Evolutionary conservation across 2,329 filamentous ascomycete species (phyloP).

Genomic region (Diaporthe australafricana): DNA sequence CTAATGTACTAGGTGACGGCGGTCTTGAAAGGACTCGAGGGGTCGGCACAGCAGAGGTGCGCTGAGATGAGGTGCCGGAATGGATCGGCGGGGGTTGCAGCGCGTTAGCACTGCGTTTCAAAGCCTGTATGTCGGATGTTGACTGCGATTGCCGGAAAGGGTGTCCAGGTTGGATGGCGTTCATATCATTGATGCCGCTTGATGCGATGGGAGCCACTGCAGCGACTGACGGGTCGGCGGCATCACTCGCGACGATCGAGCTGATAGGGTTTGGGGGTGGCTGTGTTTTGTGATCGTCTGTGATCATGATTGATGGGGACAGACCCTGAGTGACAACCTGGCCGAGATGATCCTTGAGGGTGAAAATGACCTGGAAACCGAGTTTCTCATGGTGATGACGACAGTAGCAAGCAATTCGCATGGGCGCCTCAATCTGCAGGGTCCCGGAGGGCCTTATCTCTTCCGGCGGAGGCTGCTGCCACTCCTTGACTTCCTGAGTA

Average conservation of each 20-base stretch:
- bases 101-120: constrained; percentile 55
- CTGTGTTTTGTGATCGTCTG: constrained; percentile 96
- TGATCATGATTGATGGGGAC: constrained; percentile 93
- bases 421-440: constrained; percentile 85
- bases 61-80: constrained; percentile 41
- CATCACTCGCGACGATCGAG: constrained; percentile 21
- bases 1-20: constrained; percentile 75
- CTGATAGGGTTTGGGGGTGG: constrained; percentile 50
- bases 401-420: constrained; percentile 98
- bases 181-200: constrained; percentile 44
- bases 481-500: constrained; percentile 87
- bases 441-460: constrained; percentile 64
- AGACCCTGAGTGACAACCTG: constrained; percentile 86
- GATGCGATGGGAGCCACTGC: constrained; percentile 24
- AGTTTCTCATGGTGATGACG: constrained; percentile 94
- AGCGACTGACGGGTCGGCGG: constrained; percentile 34
- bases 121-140: constrained; percentile 70
- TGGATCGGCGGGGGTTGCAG: constrained; percentile 22
- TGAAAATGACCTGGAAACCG: constrained; percentile 94
- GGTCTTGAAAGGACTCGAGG: constrained; percentile 77
- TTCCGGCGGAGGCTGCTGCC: constrained; percentile 70
- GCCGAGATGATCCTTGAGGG: constrained; percentile 84
- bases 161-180: constrained; percentile 50
- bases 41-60: constrained; percentile 57
- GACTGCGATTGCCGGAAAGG: constrained; percentile 70